These are phyloP conservation scores for Sporothrix pseudoabietina DNA, from an alignment of 2,329 filamentous ascomycete species.

Conservation along the genomic window DNA sequence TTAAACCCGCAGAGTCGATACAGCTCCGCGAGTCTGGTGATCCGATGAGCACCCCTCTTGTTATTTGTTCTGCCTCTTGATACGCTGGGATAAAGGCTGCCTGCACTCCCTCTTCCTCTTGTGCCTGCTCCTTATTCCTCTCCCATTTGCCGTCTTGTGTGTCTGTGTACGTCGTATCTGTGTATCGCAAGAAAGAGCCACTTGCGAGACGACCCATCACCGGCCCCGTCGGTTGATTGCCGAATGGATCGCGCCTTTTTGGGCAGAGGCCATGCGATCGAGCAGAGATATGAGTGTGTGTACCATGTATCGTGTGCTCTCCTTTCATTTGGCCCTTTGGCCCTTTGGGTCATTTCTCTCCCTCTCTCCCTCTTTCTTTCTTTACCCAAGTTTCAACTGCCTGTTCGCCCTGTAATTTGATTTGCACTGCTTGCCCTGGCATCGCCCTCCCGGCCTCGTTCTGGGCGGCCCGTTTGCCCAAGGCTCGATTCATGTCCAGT, in stretches of 20 bases:
- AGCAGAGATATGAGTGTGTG: neutral
- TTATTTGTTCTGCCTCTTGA: neutral
- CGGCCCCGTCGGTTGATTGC: conserved; percentile 20
- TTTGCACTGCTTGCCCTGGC: conserved; percentile 15
- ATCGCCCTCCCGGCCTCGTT: conserved; percentile 11
- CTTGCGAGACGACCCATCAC: neutral
- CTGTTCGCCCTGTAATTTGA: conserved; percentile 14
- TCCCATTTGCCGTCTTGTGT: neutral
- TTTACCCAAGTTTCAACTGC: conserved; percentile 5
- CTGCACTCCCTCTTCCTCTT: neutral
- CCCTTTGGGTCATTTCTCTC: neutral
- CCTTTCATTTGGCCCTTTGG: neutral
- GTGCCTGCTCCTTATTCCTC: neutral
- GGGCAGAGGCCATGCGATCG: conserved; percentile 11
- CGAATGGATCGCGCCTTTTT: neutral
- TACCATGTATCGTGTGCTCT: neutral
- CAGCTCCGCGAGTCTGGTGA: conserved; percentile 11
- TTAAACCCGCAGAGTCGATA: neutral
- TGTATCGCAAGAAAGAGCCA: neutral
- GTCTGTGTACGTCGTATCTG: neutral
- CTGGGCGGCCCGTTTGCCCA: conserved; percentile 15
- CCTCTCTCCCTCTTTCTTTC: neutral
- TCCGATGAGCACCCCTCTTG: neutral
- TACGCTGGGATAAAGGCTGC: conserved; percentile 2
- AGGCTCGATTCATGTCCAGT: neutral